These are phyloP conservation scores for Daldinia sp. DNA, from an alignment of 2,329 filamentous ascomycete species.

Conservation along the genomic window DNA sequence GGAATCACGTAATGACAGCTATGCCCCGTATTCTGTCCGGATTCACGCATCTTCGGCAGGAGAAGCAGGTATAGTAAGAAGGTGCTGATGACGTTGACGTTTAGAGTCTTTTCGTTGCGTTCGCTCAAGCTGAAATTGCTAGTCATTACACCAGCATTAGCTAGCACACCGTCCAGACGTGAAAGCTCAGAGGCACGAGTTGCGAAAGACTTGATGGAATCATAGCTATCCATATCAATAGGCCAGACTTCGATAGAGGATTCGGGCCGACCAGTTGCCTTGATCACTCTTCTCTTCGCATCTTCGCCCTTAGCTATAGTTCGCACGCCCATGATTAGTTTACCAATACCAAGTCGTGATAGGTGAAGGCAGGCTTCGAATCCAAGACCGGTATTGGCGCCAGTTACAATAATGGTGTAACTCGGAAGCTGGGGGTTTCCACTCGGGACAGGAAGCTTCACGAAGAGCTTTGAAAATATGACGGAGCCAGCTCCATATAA, in stretches of 20 bases:
- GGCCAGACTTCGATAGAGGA: slow-evolving; percentile 58
- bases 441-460: background rate
- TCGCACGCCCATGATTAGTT: slow-evolving; percentile 60
- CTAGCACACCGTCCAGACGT: slow-evolving; percentile 59
- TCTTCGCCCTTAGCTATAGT: slow-evolving; percentile 34
- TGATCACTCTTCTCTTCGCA: slow-evolving; percentile 20
- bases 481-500: background rate
- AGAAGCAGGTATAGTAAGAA: slow-evolving; percentile 59
- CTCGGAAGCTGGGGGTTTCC: slow-evolving; percentile 49
- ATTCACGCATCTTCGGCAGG: slow-evolving; percentile 52
- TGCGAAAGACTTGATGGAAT: slow-evolving; percentile 55
- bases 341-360: slow-evolving; percentile 55
- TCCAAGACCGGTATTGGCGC: slow-evolving; percentile 58
- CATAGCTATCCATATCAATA: slow-evolving; percentile 58
- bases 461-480: background rate
- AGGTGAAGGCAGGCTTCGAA: slow-evolving; percentile 59
- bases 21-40: slow-evolving; percentile 29
- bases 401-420: slow-evolving; percentile 57
- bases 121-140: slow-evolving; percentile 47
- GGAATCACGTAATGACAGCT: slow-evolving; percentile 21
- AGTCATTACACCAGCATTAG: slow-evolving; percentile 56
- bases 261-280: slow-evolving; percentile 39
- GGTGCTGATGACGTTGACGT: slow-evolving; percentile 62
- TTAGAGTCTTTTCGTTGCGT: slow-evolving; percentile 58
- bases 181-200: slow-evolving; percentile 50